A percentile compares a stretch with the other conserved stretches of the same genome.
phyloP scores from a whole-genome alignment of 805 yeast species.

The Grigorovia humatica region DNA sequence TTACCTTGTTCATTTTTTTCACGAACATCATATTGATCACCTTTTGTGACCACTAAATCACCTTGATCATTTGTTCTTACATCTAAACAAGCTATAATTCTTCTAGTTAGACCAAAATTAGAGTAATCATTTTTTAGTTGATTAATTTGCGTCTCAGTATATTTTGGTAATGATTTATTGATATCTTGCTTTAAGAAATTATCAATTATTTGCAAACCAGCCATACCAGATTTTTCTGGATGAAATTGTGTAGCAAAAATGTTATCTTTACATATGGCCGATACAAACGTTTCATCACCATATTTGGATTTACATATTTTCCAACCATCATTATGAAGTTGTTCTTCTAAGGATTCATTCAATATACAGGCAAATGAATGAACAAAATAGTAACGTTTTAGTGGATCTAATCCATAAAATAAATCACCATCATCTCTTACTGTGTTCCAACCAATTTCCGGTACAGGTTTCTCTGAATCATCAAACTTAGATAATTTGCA shows the following conservation, averaged over 20 bases:
- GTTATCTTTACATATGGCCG: slow-evolving; percentile 68
- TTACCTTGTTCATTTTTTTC: slow-evolving; percentile 45
- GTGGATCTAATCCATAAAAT: slow-evolving; percentile 56
- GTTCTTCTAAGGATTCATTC: slow-evolving; percentile 28
- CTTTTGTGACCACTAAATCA: slow-evolving; percentile 94
- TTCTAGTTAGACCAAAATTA: slow-evolving; percentile 64
- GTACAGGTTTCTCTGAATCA: slow-evolving; percentile 64
- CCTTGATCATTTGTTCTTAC: slow-evolving; percentile 94
- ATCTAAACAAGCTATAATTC: slow-evolving; percentile 93
- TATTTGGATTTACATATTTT: slow-evolving; percentile 61
- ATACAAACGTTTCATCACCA: slow-evolving; percentile 70
- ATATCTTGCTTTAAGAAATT: slow-evolving; percentile 47
- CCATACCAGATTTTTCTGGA: slow-evolving; percentile 95
- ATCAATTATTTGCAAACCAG: slow-evolving; percentile 70
- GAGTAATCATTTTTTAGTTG: slow-evolving; percentile 29
- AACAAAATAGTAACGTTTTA: slow-evolving; percentile 79
- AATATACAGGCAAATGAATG: slow-evolving; percentile 83
- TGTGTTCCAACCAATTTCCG: slow-evolving; percentile 94
- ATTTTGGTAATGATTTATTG: slow-evolving; percentile 13
- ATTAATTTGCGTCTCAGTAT: slow-evolving; percentile 16
- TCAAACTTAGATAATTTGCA: slow-evolving; percentile 51
- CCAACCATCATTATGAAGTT: slow-evolving; percentile 44
- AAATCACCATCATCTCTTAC: slow-evolving; percentile 18
- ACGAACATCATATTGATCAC: slow-evolving; percentile 96
- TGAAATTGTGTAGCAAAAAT: slow-evolving; percentile 95